A percentile compares a stretch with the other conserved stretches of the same genome.
Conservation (phyloP, 345 rosid genomes). For the Pugionium cornutum region DNA sequence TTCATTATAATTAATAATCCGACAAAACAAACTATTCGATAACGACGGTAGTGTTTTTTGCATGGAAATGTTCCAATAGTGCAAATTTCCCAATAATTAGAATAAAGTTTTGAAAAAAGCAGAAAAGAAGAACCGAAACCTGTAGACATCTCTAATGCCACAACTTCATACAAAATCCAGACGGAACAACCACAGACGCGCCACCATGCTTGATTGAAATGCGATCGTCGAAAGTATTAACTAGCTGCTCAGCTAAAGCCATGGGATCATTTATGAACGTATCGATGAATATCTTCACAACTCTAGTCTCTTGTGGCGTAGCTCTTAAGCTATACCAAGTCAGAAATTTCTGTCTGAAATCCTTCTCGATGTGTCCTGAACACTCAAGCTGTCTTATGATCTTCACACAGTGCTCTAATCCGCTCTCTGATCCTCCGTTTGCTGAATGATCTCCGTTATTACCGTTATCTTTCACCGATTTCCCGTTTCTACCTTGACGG, state of each 20-base stretch:
- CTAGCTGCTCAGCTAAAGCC: constrained; percentile 91
- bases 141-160: constrained; percentile 57
- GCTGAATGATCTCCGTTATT: constrained; percentile 37
- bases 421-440: constrained; percentile 42
- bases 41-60: constrained; percentile 25
- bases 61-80: constrained; percentile 44
- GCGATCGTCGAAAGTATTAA: constrained; percentile 76
- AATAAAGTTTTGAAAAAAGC: constrained; percentile 22
- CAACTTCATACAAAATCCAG: constrained; percentile 96
- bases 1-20: constrained; percentile 23
- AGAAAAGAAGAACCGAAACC: constrained; percentile 1
- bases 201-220: constrained; percentile 52
- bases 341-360: constrained; percentile 91
- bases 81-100: constrained; percentile 29
- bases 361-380: constrained; percentile 82
- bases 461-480: constrained; percentile 43
- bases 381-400: constrained; percentile 86
- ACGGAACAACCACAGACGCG: constrained; percentile 61
- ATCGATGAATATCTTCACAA: constrained; percentile 82
- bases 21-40: constrained; percentile 18
- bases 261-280: constrained; percentile 73
- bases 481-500: constrained; percentile 57
- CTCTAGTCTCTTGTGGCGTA: constrained; percentile 70
- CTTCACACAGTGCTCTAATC: constrained; percentile 83
- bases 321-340: constrained; percentile 97